A percentile compares a stretch with the other conserved stretches of the same genome.
Conservation (phyloP, 805 yeast species). For the Yarrowia sp. region DNA sequence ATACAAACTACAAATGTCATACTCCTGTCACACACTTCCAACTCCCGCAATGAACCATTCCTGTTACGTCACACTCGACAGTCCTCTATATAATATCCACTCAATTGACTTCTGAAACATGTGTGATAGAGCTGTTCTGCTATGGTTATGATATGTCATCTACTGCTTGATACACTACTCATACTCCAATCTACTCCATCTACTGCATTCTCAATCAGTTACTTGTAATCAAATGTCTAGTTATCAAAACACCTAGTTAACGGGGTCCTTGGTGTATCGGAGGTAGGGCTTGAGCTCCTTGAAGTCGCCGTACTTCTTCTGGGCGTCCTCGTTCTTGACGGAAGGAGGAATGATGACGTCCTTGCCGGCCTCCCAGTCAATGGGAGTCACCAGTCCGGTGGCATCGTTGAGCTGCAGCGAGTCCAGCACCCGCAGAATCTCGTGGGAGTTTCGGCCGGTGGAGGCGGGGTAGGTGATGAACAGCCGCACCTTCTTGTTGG, state of each 20-base stretch:
- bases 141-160: too few species aligned
- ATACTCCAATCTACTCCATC: too few species aligned
- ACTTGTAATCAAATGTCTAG: too few species aligned
- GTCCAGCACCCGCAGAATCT: constrained; percentile 88
- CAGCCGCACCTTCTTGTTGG: constrained; percentile 84
- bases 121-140: too few species aligned
- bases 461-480: constrained; percentile 91
- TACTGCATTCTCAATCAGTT: too few species aligned
- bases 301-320: constrained; percentile 84
- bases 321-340: constrained; percentile 78
- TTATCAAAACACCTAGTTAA: constrained; percentile 5
- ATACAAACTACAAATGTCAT: too few species aligned
- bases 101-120: too few species aligned
- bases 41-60: too few species aligned
- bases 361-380: constrained; percentile 87
- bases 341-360: constrained; percentile 93
- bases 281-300: constrained; percentile 88
- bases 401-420: constrained; percentile 79
- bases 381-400: constrained; percentile 86
- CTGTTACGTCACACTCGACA: too few species aligned
- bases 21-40: too few species aligned
- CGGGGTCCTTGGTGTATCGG: constrained; percentile 62
- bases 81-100: too few species aligned
- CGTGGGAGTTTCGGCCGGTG: constrained; percentile 92
- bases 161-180: too few species aligned